Conservation (phyloP, 352 stramenopile species). For the Pythium chondricola region DNA sequence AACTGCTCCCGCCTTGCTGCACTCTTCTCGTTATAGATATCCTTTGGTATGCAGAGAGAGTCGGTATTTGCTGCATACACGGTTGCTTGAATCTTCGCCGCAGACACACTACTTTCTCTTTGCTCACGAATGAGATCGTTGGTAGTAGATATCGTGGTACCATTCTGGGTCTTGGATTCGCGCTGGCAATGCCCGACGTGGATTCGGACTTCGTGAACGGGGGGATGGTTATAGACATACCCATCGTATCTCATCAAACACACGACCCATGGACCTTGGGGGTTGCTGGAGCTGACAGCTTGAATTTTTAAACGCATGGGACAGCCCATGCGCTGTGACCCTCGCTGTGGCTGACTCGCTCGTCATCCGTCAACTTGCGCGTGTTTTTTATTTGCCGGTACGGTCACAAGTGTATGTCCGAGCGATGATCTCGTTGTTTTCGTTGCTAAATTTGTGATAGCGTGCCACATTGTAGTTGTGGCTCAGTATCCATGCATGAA, state of each 20-base stretch:
- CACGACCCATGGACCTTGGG: background rate
- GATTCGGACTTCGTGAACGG: background rate
- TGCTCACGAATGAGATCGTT: background rate
- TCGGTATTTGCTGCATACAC: background rate
- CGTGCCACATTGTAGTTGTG: too few species aligned
- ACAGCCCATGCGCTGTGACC: too few species aligned
- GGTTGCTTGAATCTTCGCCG: background rate
- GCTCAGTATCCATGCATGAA: too few species aligned
- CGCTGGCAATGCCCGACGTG: background rate
- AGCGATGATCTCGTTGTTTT: too few species aligned
- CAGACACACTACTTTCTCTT: background rate
- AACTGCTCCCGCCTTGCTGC: background rate
- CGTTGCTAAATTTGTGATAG: too few species aligned
- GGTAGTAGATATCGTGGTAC: background rate
- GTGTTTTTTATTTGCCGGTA: too few species aligned
- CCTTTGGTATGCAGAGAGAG: background rate
- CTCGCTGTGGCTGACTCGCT: too few species aligned
- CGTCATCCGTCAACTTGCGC: too few species aligned
- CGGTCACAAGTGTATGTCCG: too few species aligned
- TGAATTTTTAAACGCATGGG: conserved; percentile 1
- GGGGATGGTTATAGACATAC: background rate
- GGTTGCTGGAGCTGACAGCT: background rate
- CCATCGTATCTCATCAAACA: background rate
- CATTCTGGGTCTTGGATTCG: background rate
- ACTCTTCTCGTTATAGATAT: background rate